Base-by-base conservation (phyloP, 2,329 filamentous ascomycete genomes). In the Neonectria ditissima region DNA sequence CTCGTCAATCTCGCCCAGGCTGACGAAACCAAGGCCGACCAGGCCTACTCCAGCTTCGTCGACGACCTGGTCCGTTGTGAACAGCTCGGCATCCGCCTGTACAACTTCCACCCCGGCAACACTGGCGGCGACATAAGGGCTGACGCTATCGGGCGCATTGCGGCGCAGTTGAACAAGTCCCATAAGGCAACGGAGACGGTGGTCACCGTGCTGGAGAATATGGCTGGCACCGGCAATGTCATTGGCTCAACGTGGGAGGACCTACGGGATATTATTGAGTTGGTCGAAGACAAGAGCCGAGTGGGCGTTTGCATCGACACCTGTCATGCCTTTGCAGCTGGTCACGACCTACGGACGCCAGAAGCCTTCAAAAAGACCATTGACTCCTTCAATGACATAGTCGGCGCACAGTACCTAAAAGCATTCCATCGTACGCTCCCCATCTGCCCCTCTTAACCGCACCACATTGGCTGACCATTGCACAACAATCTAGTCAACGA, bases 251-350 rank as follows among this genome's bases (percentile, higher is more conserved):
- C 86, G 1, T 97, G 97, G 76, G 90, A 94, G 76, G 95, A 99
- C 73, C 85, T 99, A 50, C 86, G 91, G 13, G 92, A 94, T 73
- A 92, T 97, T 67, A 97, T 99, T 70, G 86, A 86, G 14, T 83
- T 89, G 9, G 87, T 98, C 24, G 86, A 94, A 22, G 89, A 97
- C 77, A 97, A 97, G 80, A 78, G 83, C 45, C 89, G 96, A 32
- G 90, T 99, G 2, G 96, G 95, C 48, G 94, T 99, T 18, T 99
- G 96, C 78, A 89, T 99, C 60, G 96, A 99, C 77, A 99, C 96
- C 0, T 99, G 96, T 80, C 96, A 99, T 79, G 90, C 94, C 62
- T 98, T 98, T 78, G 95, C 95, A 0, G 94, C 93, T 0, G 96
- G 96, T 6, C 96, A 98, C 77, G 96, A 99, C 77, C 80, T 99